Conservation (phyloP, 495 filamentous ascomycete genomes). For the Penicillium silybi region DNA sequence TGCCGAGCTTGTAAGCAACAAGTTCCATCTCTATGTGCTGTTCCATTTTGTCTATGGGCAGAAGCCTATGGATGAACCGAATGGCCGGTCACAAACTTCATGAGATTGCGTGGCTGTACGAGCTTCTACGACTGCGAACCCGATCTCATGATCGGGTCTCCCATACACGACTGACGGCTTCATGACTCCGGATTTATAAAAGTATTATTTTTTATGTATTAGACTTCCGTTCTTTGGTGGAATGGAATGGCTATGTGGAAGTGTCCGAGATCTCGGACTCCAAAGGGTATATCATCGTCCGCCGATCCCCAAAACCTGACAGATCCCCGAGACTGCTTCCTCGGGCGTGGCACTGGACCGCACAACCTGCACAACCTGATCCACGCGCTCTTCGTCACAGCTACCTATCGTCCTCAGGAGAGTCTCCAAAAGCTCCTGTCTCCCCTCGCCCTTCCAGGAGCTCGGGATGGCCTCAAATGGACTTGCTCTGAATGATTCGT, state of each 20-base stretch:
- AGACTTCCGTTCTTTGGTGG: not conserved
- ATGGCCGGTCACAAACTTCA: not conserved
- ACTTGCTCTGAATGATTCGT: not conserved
- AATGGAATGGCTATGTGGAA: not conserved
- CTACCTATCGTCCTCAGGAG: slow-evolving; percentile 30
- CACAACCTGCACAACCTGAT: slow-evolving; percentile 28
- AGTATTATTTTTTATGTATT: slow-evolving; percentile 4
- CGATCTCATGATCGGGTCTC: not conserved
- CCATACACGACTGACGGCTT: slow-evolving; percentile 12
- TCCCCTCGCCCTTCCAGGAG: slow-evolving; percentile 25
- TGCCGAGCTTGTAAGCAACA: slow-evolving; percentile 26
- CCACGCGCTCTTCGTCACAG: slow-evolving; percentile 28
- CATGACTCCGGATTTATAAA: slow-evolving; percentile 11
- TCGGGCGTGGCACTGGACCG: slow-evolving; percentile 30
- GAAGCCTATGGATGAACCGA: slow-evolving; percentile 25
- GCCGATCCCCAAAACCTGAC: slow-evolving; percentile 24
- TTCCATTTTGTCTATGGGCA: slow-evolving; percentile 43
- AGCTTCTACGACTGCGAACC: not conserved
- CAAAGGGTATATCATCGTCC: not conserved
- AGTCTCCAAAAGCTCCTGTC: slow-evolving; percentile 25
- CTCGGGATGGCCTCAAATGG: slow-evolving; percentile 6
- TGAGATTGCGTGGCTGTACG: not conserved
- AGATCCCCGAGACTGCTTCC: slow-evolving; percentile 31
- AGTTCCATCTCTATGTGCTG: slow-evolving; percentile 32
- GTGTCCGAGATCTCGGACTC: not conserved